phyloP scores from a whole-genome alignment of 2,329 filamentous ascomycete species.

The Pseudogymnoascus sp. region DNA sequence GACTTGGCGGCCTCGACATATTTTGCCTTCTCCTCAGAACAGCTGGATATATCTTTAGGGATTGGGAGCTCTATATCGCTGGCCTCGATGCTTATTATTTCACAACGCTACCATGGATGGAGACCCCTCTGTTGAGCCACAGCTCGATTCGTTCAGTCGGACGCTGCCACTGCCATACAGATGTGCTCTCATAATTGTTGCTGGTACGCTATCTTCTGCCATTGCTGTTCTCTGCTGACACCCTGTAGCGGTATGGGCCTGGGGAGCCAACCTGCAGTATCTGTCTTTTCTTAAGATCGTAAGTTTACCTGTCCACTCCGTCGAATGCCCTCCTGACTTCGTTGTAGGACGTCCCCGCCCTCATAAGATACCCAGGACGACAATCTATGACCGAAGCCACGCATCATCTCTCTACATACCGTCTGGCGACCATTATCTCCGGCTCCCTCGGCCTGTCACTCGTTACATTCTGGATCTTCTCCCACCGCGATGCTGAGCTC shows the following conservation, averaged over 20 bases:
- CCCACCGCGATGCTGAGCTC: slow-evolving; percentile 57
- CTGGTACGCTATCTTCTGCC: slow-evolving; percentile 48
- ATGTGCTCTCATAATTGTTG: slow-evolving; percentile 73
- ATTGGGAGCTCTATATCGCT: not conserved
- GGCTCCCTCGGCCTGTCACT: slow-evolving; percentile 63
- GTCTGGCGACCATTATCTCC: slow-evolving; percentile 70
- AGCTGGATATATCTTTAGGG: not conserved
- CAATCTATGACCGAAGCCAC: slow-evolving; percentile 59
- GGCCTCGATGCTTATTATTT: slow-evolving; percentile 8
- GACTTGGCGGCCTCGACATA: not conserved
- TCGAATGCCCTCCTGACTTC: slow-evolving; percentile 7
- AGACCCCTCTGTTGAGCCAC: slow-evolving; percentile 59
- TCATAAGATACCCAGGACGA: slow-evolving; percentile 79
- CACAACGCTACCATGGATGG: slow-evolving; percentile 51
- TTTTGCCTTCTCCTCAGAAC: not conserved
- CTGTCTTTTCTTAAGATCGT: slow-evolving; percentile 70
- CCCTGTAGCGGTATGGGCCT: slow-evolving; percentile 77
- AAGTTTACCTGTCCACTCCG: slow-evolving; percentile 23
- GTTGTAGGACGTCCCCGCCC: slow-evolving; percentile 62
- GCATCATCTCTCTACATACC: slow-evolving; percentile 78
- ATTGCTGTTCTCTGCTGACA: slow-evolving; percentile 12
- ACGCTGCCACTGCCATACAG: slow-evolving; percentile 84
- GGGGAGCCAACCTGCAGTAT: slow-evolving; percentile 86
- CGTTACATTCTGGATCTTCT: slow-evolving; percentile 74
- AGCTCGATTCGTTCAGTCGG: slow-evolving; percentile 79